Evolutionary conservation across 495 filamentous ascomycete species (phyloP), one percentile per base, ranked within the genome.

Genomic region (Stereocaulon alpinum): DNA sequence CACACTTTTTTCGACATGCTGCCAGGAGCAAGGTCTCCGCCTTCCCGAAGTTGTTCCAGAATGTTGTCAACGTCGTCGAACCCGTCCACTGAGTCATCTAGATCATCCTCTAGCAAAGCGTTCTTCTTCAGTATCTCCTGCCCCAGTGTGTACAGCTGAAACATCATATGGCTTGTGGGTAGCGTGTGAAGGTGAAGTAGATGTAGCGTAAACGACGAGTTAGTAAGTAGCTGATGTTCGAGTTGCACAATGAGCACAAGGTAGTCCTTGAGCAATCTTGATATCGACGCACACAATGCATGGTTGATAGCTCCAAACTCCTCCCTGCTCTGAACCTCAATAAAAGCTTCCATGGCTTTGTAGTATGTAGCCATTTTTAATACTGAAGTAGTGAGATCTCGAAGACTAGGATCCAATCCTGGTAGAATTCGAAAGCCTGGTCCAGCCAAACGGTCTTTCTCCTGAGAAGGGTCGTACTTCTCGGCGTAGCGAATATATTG

Each of bases 301-400:
- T 98, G 93, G 69, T 92, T 96, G 61, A 98, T 90, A n/a, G 87
- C 85, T 3, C 93, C 93, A 71, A 87, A 96, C 66, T 96, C 91
- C 43, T 93, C 90, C 29, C 90, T 80, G 64, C 89, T 92, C 68
- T 95, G 89, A 0, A 95, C 86, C 65, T 98, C 92, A 40, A 96
- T 85, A 70, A 96, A 97, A 10, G 88, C 84, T 64, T 96, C 89
- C 56, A 98, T 75, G 0, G 93, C 91, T 42, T 81, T 83, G 69
- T 95, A 94, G 70, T 97, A 87, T 5, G 89, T 92, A 14, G 94
- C 93, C 86, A 96, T 95, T 70, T 90, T 94, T 59, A 98, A 72
- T 84, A 96, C 91, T 0, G 89, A 87, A 50, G 77, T 78, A 18
- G 89, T 87, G 48, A 98, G 78, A 70, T 96, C 92, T 61, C 88